Base-by-base conservation (phyloP, 1,284 basidiomycete species). In the Irpex sp. region DNA sequence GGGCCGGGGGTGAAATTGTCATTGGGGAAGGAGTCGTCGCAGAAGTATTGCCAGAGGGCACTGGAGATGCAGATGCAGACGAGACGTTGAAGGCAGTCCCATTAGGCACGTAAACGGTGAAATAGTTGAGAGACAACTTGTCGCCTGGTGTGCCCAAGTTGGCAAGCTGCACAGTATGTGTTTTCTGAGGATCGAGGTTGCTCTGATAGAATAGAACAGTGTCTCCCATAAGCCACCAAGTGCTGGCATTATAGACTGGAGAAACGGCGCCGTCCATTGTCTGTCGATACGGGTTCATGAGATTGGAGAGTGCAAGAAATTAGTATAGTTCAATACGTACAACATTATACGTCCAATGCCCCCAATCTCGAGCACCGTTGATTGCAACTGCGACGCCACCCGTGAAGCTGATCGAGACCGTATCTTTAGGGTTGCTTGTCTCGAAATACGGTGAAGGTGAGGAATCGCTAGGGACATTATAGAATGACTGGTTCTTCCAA, bases 311-410 rank as follows among this genome's bases (percentile, higher is more conserved):
- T 36, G 42, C 10, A 14, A 16, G 42, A 45, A 4, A 52, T 33
- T 23, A n/a, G 37, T 54, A 9, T 10, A 39, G 6, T 2, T 7
- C 49, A 16, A 6, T 36, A 58, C 62, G 5, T 55, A 63, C 62
- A 4, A 63, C 59, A 39, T 63, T 63, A 52, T 63, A 63, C 18
- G 58, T 60, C 62, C 62, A 63, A 39, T 63, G 62, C 1, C 62
- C 62, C 58, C 58, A 63, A 28, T 63, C 59, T 8, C 62, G 58
- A 10, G 58, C 18, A 3, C 53, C 58, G 23, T 63, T 60, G 36
- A 60, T 53, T 2, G 58, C 58, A 14, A 63, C 56, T 8, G 62
- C 62, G 7, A 60, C 58, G 9, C 53, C 62, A 16, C 56, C 59
- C 18, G 62, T 52, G 62, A 63, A 60, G 51, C 42, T 60, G 10